Conservation (phyloP, 2,329 filamentous ascomycete species). For the Penicillium sp. region DNA sequence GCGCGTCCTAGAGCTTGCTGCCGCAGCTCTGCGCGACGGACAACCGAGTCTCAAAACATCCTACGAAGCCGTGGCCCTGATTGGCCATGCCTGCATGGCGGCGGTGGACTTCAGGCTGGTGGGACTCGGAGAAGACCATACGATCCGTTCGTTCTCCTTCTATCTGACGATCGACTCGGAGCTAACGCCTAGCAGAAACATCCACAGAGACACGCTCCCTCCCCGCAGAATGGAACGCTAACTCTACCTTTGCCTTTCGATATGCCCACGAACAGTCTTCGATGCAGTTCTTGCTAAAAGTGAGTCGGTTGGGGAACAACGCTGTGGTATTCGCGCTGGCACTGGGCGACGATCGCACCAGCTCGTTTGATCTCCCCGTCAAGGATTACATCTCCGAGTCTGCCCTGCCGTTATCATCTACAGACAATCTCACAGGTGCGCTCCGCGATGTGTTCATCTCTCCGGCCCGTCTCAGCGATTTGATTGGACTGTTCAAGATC, state of each 20-base stretch:
- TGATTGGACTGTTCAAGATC: slow-evolving; percentile 70
- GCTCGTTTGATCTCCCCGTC: slow-evolving; percentile 69
- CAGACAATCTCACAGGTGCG: slow-evolving; percentile 28
- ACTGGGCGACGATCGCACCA: slow-evolving; percentile 75
- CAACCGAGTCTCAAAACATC: slow-evolving; percentile 43
- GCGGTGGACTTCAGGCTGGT: slow-evolving; percentile 76
- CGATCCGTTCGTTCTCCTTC: slow-evolving; percentile 53
- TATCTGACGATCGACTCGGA: background rate
- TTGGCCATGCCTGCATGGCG: slow-evolving; percentile 78
- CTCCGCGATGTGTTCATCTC: slow-evolving; percentile 70
- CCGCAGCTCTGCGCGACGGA: slow-evolving; percentile 29
- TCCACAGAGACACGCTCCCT: slow-evolving; percentile 48
- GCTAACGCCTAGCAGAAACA: slow-evolving; percentile 21
- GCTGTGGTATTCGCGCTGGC: slow-evolving; percentile 79
- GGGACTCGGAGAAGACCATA: slow-evolving; percentile 80
- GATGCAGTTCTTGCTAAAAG: slow-evolving; percentile 76
- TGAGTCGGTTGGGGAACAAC: slow-evolving; percentile 77
- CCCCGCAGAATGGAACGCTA: slow-evolving; percentile 75
- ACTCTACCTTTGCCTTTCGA: slow-evolving; percentile 71
- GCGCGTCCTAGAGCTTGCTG: slow-evolving; percentile 33
- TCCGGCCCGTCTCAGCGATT: slow-evolving; percentile 63
- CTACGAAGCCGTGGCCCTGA: slow-evolving; percentile 79
- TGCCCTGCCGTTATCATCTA: slow-evolving; percentile 52
- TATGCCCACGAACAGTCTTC: slow-evolving; percentile 84
- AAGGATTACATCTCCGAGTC: slow-evolving; percentile 71